Conservation (phyloP, 2,329 filamentous ascomycete genomes). For the Setomelanomma holmii region DNA sequence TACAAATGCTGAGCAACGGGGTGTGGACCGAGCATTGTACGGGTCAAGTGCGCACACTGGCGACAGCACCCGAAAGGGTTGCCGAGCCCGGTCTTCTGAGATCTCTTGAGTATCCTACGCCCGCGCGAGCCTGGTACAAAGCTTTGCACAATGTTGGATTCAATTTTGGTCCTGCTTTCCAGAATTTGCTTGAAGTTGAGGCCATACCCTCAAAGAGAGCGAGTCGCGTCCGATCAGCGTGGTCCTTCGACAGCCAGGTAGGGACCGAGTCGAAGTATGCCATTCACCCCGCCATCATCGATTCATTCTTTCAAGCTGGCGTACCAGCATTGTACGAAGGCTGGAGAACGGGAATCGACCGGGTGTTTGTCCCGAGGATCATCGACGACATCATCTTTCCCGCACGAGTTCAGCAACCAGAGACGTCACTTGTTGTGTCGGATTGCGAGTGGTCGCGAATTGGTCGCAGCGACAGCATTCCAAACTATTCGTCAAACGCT, state of each 20-base stretch:
- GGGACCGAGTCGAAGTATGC: background rate
- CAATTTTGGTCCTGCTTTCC: slow-evolving; percentile 23
- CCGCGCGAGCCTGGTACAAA: slow-evolving; percentile 24
- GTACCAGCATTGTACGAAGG: background rate
- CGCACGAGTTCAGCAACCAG: background rate
- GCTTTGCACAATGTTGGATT: slow-evolving; percentile 17
- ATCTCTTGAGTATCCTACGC: background rate
- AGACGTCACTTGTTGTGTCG: background rate
- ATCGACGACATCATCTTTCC: background rate
- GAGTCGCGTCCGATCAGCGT: too few species aligned
- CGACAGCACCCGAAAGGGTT: background rate
- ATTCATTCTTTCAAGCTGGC: background rate
- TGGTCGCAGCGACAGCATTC: background rate
- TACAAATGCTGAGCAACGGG: background rate
- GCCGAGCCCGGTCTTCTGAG: too few species aligned
- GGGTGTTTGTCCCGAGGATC: background rate
- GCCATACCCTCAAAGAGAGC: background rate
- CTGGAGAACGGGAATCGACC: background rate
- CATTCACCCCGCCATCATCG: background rate
- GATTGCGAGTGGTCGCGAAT: too few species aligned
- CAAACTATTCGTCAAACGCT: background rate
- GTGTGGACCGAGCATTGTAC: background rate
- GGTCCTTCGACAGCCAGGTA: too few species aligned
- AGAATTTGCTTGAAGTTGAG: slow-evolving; percentile 15
- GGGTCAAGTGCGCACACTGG: background rate